phyloP scores from a whole-genome alignment of 495 filamentous ascomycete genomes.

The Umbilicaria muhlenbergii region DNA sequence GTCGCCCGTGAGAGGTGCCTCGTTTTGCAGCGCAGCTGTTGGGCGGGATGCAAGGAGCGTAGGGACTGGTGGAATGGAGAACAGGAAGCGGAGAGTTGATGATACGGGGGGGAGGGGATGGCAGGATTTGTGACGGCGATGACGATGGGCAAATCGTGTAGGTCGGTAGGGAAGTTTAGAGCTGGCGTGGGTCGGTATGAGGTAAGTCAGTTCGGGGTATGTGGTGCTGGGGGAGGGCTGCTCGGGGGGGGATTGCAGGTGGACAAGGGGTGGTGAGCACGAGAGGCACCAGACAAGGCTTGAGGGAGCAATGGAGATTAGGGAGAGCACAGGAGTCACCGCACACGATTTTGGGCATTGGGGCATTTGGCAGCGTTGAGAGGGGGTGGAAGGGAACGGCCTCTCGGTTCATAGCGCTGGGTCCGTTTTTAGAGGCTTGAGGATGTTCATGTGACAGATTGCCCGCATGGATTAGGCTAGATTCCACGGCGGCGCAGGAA shows the following conservation, averaged over 20 bases:
- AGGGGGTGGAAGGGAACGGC: too few relatives aligned
- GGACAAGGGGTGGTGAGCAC: too few relatives aligned
- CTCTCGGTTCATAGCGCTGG: slow-evolving; percentile 3
- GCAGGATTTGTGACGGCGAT: background rate
- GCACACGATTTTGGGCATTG: too few relatives aligned
- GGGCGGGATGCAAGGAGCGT: slow-evolving; percentile 15
- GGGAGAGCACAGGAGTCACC: too few relatives aligned
- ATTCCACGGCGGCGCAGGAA: too few relatives aligned
- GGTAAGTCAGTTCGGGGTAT: slow-evolving; percentile 5
- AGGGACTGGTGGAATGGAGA: slow-evolving; percentile 8
- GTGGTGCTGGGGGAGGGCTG: slow-evolving; percentile 5
- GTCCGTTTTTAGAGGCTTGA: slow-evolving; percentile 2
- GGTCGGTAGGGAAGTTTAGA: background rate
- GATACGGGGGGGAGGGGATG: background rate
- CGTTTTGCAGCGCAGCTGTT: background rate
- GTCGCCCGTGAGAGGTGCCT: too few relatives aligned
- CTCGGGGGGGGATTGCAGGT: slow-evolving; percentile 1
- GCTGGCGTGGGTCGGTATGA: slow-evolving; percentile 2
- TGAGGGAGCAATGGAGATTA: too few relatives aligned
- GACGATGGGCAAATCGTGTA: background rate
- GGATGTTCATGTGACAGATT: slow-evolving; percentile 1
- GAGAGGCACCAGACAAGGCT: too few relatives aligned
- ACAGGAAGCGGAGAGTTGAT: slow-evolving; percentile 2
- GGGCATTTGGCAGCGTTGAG: too few relatives aligned
- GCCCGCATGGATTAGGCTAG: too few relatives aligned